These are phyloP conservation scores for Penicillium lividum DNA, from an alignment of 495 filamentous ascomycete genomes.

Conservation along the genomic window DNA sequence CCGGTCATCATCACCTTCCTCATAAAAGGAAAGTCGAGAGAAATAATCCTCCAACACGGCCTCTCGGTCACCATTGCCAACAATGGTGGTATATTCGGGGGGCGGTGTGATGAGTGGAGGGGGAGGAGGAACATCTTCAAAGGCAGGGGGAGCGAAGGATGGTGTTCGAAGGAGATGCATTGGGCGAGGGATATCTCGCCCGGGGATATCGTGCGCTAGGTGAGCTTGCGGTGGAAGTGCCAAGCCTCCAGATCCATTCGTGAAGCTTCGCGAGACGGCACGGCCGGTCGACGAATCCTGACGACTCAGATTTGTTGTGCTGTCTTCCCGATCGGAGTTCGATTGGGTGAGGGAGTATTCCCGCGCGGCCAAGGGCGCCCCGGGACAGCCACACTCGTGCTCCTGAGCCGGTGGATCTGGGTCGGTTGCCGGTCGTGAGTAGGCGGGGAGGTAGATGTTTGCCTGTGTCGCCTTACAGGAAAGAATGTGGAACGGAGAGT, in stretches of 20 bases:
- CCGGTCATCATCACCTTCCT: slow-evolving; percentile 58
- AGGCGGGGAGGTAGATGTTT: slow-evolving; percentile 86
- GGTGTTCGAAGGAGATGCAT: slow-evolving; percentile 90
- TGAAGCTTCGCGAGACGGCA: slow-evolving; percentile 45
- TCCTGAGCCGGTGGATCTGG: slow-evolving; percentile 48
- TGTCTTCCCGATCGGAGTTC: slow-evolving; percentile 31
- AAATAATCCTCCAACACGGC: slow-evolving; percentile 88
- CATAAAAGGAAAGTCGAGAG: slow-evolving; percentile 63
- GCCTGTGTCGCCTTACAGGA: slow-evolving; percentile 91
- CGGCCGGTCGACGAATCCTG: slow-evolving; percentile 19
- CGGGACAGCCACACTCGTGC: slow-evolving; percentile 76
- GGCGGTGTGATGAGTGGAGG: slow-evolving; percentile 83
- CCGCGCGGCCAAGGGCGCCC: slow-evolving; percentile 51
- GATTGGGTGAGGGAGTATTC: slow-evolving; percentile 41
- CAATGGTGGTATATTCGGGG: slow-evolving; percentile 81
- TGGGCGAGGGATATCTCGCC: slow-evolving; percentile 52
- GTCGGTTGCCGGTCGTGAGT: slow-evolving; percentile 62
- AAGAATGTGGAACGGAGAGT: slow-evolving; percentile 94
- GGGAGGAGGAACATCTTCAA: slow-evolving; percentile 85
- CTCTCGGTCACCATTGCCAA: slow-evolving; percentile 77
- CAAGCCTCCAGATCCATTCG: slow-evolving; percentile 46
- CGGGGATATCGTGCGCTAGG: slow-evolving; percentile 45
- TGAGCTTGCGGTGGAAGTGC: slow-evolving; percentile 52
- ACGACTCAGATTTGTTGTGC: slow-evolving; percentile 17
- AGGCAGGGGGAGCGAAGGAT: slow-evolving; percentile 87